Conservation (phyloP, 257 asterid genomes). For the Salvia rosmarinus region DNA sequence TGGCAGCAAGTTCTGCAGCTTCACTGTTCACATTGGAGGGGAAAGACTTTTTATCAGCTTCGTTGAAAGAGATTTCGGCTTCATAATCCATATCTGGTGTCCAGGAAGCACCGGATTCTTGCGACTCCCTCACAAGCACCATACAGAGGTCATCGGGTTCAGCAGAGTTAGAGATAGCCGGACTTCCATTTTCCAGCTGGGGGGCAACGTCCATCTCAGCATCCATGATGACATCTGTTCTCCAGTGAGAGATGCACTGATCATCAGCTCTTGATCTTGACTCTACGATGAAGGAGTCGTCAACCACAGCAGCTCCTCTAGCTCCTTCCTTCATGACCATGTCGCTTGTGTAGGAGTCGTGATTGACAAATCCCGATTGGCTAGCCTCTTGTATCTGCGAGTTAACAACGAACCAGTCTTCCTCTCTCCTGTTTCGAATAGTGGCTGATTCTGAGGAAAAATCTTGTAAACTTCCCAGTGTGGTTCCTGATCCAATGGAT, state of each 20-base stretch:
- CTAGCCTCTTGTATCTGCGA: constrained; percentile 35
- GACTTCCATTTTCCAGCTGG: constrained; percentile 40
- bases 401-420: constrained; percentile 67
- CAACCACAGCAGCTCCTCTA: constrained; percentile 47
- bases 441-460: constrained; percentile 55
- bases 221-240: constrained; percentile 61
- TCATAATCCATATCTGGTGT: constrained; percentile 73
- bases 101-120: constrained; percentile 61
- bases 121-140: constrained; percentile 63
- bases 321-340: constrained; percentile 38
- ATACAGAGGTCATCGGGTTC: constrained; percentile 80
- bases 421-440: constrained; percentile 47
- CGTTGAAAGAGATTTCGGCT: constrained; percentile 52
- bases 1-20: constrained; percentile 39
- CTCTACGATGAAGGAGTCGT: constrained; percentile 78
- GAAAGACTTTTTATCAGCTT: constrained; percentile 51
- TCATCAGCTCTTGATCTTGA: constrained; percentile 47
- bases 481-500: constrained; percentile 40
- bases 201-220: constrained; percentile 45
- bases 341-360: constrained; percentile 35
- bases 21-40: constrained; percentile 39
- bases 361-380: constrained; percentile 39
- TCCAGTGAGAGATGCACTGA: constrained; percentile 60
- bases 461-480: constrained; percentile 42
- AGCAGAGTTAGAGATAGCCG: constrained; percentile 27